Percentiles rank a stretch among this genome's conserved stretches.
Conservation (phyloP, 345 rosid genomes). For the Orychophragmus violaceus region DNA sequence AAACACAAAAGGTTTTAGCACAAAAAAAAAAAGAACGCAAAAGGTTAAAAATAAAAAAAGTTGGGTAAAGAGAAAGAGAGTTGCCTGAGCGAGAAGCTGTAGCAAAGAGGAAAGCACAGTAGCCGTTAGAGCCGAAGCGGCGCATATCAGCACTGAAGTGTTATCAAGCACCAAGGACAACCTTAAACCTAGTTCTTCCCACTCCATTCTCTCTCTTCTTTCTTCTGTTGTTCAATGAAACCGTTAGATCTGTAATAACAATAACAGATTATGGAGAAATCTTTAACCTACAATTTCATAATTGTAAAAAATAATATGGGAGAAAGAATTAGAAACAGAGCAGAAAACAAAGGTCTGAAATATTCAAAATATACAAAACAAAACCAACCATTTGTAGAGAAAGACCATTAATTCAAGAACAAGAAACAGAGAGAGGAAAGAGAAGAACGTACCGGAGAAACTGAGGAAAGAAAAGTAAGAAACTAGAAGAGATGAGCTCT, state of each 20-base stretch:
- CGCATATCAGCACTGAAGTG: conserved; percentile 39
- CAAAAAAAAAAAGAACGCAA: neutral
- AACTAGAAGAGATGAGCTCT: neutral
- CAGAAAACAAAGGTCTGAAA: neutral
- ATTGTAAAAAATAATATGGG: neutral
- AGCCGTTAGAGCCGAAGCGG: conserved; percentile 38
- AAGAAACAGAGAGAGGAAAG: neutral
- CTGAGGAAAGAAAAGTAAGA: neutral
- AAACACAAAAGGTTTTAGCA: too few relatives aligned
- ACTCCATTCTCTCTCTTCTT: conserved; percentile 14
- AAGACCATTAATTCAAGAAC: neutral
- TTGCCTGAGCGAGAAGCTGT: conserved; percentile 40
- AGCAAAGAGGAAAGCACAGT: conserved; percentile 39
- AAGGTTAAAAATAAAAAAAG: neutral
- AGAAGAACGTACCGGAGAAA: conserved; percentile 4
- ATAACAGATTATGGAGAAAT: neutral
- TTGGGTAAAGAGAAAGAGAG: neutral
- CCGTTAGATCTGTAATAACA: conserved; percentile 20
- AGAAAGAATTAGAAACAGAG: neutral
- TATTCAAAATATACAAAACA: neutral
- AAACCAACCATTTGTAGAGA: neutral
- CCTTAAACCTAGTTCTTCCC: conserved; percentile 10
- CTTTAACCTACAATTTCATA: neutral
- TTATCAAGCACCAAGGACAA: neutral
- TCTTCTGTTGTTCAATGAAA: neutral